A percentile compares a stretch with the other conserved stretches of the same genome.
phyloP scores from a whole-genome alignment of 345 rosid species.

The Syzygium aqueum region DNA sequence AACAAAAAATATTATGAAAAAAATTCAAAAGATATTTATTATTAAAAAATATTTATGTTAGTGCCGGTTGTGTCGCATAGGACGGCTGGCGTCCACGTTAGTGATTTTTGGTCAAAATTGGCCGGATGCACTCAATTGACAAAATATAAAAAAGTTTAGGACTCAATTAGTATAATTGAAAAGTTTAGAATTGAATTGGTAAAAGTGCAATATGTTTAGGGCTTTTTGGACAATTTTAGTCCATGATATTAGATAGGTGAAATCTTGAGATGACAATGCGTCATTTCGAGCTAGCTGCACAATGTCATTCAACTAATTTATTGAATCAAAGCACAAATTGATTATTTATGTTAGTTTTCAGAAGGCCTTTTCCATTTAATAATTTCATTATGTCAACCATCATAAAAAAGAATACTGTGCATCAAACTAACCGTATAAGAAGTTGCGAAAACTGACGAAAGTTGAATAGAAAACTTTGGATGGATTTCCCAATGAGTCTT shows the following conservation, averaged over 20 bases:
- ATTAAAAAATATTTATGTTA: background rate
- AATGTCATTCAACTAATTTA: background rate
- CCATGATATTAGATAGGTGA: background rate
- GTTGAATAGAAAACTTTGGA: background rate
- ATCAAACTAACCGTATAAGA: background rate
- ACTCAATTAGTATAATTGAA: background rate
- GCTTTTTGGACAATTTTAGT: background rate
- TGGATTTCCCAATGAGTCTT: background rate
- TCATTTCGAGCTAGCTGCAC: no score
- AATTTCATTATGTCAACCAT: background rate
- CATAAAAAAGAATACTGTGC: background rate
- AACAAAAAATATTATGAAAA: background rate
- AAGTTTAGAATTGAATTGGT: background rate
- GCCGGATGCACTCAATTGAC: rapidly evolving
- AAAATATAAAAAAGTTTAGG: background rate
- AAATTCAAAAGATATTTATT: background rate
- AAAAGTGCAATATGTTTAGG: rapidly evolving
- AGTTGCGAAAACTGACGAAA: background rate
- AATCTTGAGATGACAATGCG: no score
- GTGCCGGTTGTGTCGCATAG: rapidly evolving
- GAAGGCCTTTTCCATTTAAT: background rate
- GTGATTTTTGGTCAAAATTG: background rate
- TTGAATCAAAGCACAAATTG: background rate
- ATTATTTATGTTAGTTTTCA: background rate
- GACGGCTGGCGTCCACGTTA: background rate